Evolutionary conservation across 345 rosid genomes (phyloP), one percentile per base, ranked within the genome.

Genomic region (Hevea brasiliensis): DNA sequence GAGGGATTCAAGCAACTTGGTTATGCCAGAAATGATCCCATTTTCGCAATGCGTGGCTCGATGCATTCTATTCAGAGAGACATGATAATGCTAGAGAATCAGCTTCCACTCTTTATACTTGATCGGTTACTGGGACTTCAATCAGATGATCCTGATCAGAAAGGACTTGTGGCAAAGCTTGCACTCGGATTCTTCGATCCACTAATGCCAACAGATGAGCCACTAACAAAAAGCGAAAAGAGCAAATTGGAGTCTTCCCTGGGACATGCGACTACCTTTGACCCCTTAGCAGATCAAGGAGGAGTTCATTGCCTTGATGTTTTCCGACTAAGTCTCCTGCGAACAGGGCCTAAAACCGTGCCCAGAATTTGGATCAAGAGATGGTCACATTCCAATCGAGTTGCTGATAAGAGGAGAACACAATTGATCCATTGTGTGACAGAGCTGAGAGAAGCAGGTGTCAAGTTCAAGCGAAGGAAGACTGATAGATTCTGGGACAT

Each of bases 401-500:
- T 90, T 1, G 97, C 92, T 0, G 98, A 94, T 72, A 92, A 92
- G 45, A 83, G 97, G 14, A 81, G 97, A 35, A 91, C 86, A 17
- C 98, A 94, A 20, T 70, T 92, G 72, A 85, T 92, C 72, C 97
- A 89, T 67, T 92, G 93, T 27, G 97, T 88, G 42, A 84, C 92
- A 7, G 94, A 88, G 72, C 88, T 94, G 20, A 85, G 75, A 51
- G 98, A 86, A 15, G 88, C 96, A 1, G 97, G 97, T 21, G 84
- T 92, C 57, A 90, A 90, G 75, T 88, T 92, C 85, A 80, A 76
- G 84, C 87, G 80, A 71, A 79, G 90, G 66, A 90, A 83, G 81
- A 92, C 97, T 0, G 91, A 88, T 73, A 84, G 97, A 55, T 94
- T 94, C 80, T 94, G 97, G 98, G 95, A 90, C 80, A 82, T 94